phyloP scores from a whole-genome alignment of 768 basidiomycete genomes.

The Thelephora ganbajun region DNA sequence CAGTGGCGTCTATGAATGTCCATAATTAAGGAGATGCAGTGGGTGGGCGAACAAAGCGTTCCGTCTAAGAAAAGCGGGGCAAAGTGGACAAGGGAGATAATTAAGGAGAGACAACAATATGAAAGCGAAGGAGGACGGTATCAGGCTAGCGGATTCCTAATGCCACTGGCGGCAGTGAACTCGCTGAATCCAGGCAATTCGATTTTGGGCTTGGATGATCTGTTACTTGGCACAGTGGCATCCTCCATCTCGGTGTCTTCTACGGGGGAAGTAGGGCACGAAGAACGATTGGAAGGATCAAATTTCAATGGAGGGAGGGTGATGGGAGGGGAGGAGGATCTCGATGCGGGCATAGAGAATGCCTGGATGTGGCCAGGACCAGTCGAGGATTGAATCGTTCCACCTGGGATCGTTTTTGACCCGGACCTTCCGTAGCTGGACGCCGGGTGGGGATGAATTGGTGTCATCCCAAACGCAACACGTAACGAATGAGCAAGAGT shows the following conservation, averaged over 20 bases:
- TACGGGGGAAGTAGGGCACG: constrained; percentile 1
- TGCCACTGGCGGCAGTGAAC: constrained; percentile 39
- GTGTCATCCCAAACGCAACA: constrained; percentile 86
- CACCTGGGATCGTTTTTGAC: constrained; percentile 11
- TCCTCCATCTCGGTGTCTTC: constrained; percentile 7
- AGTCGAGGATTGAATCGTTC: constrained; percentile 13
- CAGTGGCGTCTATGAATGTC: too few relatives aligned
- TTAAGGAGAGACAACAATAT: too few relatives aligned
- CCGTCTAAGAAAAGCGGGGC: too few relatives aligned
- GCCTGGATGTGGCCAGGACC: constrained; percentile 7
- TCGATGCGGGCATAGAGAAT: constrained; percentile 34
- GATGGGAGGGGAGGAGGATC: constrained; percentile 60
- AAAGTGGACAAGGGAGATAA: too few relatives aligned
- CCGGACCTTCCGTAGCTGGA: constrained; percentile 13
- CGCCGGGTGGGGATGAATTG: constrained; percentile 37
- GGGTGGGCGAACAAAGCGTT: too few relatives aligned
- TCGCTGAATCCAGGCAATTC: constrained; percentile 51
- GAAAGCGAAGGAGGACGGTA: too few relatives aligned
- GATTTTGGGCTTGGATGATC: constrained; percentile 18
- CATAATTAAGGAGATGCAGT: too few relatives aligned
- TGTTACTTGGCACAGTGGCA: constrained; percentile 3
- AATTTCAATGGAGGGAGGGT: constrained; percentile 55
- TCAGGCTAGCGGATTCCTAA: constrained; percentile 1
- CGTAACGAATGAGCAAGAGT: constrained; percentile 78
- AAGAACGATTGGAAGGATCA: constrained; percentile 10